phyloP scores from a whole-genome alignment of 257 asterid genomes.

The Solanum infundibuliforme region DNA sequence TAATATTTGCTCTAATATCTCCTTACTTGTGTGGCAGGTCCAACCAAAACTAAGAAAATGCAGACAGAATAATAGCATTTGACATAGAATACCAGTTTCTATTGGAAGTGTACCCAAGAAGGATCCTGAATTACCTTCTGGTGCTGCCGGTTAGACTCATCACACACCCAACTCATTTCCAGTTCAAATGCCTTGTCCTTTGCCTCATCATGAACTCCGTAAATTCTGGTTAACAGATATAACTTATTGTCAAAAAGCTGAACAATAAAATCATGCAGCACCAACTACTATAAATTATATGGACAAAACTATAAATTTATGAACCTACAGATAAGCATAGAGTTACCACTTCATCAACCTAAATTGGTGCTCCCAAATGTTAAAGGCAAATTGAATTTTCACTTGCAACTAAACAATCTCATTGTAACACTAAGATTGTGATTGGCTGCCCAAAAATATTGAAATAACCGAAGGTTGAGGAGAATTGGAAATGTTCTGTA shows the following conservation, averaged over 20 bases:
- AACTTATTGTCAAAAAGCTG: background rate
- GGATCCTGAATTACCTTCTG: slow-evolving; percentile 50
- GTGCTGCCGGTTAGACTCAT: slow-evolving; percentile 92
- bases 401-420: background rate
- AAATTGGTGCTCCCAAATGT: background rate
- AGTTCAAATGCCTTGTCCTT: slow-evolving; percentile 96
- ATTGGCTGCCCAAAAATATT: background rate
- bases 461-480: background rate
- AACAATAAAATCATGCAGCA: background rate
- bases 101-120: background rate
- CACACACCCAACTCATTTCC: slow-evolving; percentile 98
- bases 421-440: background rate
- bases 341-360: background rate
- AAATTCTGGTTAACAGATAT: slow-evolving; percentile 37
- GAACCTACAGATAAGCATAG: background rate
- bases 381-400: background rate
- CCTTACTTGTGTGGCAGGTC: background rate
- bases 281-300: background rate
- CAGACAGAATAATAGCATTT: background rate
- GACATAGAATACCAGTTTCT: background rate
- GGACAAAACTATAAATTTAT: background rate
- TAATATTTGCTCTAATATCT: background rate
- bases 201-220: slow-evolving; percentile 92
- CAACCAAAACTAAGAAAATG: background rate
- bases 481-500: background rate